A percentile compares a stretch with the other conserved stretches of the same genome.
Conservation (phyloP, 495 filamentous ascomycete genomes). For the Penicillium psychrofluorescens region DNA sequence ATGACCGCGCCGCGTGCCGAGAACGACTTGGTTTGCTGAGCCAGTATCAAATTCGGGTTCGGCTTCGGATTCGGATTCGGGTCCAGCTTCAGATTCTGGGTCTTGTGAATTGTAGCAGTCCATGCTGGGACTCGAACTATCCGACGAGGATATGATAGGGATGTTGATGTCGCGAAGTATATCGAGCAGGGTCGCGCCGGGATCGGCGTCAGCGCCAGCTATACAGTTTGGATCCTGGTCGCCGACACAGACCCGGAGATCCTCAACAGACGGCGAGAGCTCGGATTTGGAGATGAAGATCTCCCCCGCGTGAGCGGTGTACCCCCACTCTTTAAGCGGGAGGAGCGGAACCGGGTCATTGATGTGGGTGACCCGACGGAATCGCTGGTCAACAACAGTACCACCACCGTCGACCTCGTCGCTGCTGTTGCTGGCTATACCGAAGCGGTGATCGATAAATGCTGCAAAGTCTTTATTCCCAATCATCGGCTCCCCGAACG, state of each 20-base stretch:
- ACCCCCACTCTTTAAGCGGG: conserved; percentile 82
- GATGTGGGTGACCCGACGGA: conserved; percentile 76
- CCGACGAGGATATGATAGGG: background rate
- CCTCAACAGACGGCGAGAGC: conserved; percentile 57
- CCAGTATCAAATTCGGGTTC: background rate
- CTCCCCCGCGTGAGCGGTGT: conserved; percentile 75
- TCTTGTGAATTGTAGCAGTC: conserved; percentile 1
- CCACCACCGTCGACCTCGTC: conserved; percentile 5
- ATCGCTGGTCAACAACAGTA: conserved; percentile 25
- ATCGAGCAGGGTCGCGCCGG: background rate
- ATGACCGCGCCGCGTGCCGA: background rate
- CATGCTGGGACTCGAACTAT: background rate
- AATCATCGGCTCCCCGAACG: conserved; percentile 84
- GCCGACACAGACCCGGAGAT: conserved; percentile 67
- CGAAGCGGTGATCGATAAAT: conserved; percentile 64
- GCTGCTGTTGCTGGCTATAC: conserved; percentile 22
- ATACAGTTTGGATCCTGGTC: conserved; percentile 65
- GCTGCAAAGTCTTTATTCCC: conserved; percentile 66
- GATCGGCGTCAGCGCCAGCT: conserved; percentile 35
- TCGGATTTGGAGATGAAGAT: conserved; percentile 68
- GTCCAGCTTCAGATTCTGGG: background rate
- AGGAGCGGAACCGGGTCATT: conserved; percentile 87
- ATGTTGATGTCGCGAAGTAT: conserved; percentile 7
- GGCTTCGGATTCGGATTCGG: no score
- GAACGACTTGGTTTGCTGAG: conserved; percentile 3